phyloP scores from a whole-genome alignment of 1,284 basidiomycete species.

The Ustilago trichophora region DNA sequence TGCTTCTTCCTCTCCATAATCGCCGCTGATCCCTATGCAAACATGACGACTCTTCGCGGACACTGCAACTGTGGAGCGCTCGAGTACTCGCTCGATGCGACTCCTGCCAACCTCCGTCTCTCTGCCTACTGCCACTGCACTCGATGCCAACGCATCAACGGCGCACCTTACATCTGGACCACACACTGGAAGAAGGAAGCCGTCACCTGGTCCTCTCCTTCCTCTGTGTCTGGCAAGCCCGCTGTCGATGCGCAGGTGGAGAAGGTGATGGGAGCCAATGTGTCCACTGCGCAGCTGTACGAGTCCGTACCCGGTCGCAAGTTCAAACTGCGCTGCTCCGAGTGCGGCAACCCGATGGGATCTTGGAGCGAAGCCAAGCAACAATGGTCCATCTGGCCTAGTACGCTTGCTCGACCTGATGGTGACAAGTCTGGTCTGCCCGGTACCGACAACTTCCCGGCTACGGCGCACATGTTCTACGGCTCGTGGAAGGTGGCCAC shows the following conservation, averaged over 20 bases:
- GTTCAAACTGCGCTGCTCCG: conserved; percentile 54
- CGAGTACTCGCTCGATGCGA: conserved; percentile 26
- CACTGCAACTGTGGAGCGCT: conserved; percentile 52
- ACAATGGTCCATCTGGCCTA: conserved; percentile 58
- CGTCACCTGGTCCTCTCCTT: conserved; percentile 50
- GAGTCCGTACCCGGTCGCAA: conserved; percentile 49
- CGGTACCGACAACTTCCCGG: conserved; percentile 15
- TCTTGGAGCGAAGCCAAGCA: conserved; percentile 50
- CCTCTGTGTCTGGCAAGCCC: neutral
- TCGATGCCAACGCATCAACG: conserved; percentile 58
- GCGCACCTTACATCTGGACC: conserved; percentile 56
- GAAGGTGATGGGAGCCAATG: conserved; percentile 13
- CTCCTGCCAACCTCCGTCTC: conserved; percentile 36
- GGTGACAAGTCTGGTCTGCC: conserved; percentile 17
- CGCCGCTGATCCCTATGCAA: neutral
- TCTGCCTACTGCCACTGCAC: conserved; percentile 58
- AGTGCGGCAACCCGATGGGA: conserved; percentile 60
- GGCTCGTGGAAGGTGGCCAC: conserved; percentile 32
- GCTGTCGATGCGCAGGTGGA: conserved; percentile 5
- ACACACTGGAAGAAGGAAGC: conserved; percentile 54
- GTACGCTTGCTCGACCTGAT: conserved; percentile 38
- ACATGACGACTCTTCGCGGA: conserved; percentile 35
- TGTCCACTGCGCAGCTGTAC: conserved; percentile 35
- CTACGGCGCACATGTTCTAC: conserved; percentile 42
- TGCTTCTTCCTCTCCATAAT: neutral